Conservation (phyloP, 495 filamentous ascomycete genomes). For the Penicillium antarcticum region DNA sequence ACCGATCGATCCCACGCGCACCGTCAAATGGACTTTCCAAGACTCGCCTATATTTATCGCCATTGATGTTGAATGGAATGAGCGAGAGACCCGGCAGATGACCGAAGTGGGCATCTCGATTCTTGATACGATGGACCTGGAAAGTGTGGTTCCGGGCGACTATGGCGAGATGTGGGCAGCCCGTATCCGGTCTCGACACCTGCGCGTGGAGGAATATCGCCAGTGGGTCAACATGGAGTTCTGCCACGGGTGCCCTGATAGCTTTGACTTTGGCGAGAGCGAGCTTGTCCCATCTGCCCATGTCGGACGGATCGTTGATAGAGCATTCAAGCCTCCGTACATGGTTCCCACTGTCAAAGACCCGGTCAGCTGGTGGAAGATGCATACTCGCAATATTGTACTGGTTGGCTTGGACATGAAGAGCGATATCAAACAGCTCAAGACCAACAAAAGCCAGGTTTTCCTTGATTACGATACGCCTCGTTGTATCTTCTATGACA, state of each 20-base stretch:
- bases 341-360: neutral
- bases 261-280: slow-evolving; percentile 70
- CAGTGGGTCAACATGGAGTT: slow-evolving; percentile 61
- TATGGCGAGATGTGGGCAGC: slow-evolving; percentile 60
- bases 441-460: slow-evolving; percentile 49
- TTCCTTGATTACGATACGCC: slow-evolving; percentile 1
- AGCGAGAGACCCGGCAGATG: slow-evolving; percentile 56
- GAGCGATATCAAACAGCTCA: slow-evolving; percentile 65
- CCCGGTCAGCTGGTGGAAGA: neutral
- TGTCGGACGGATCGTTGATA: slow-evolving; percentile 37
- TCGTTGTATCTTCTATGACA: slow-evolving; percentile 45
- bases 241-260: slow-evolving; percentile 65
- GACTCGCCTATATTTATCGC: slow-evolving; percentile 66
- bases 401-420: slow-evolving; percentile 75
- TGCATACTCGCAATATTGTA: slow-evolving; percentile 56
- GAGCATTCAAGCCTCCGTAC: slow-evolving; percentile 50
- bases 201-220: slow-evolving; percentile 67
- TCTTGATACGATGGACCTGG: slow-evolving; percentile 67
- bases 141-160: slow-evolving; percentile 53
- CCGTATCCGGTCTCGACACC: slow-evolving; percentile 66
- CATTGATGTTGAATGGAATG: slow-evolving; percentile 80
- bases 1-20: slow-evolving; percentile 33
- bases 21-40: slow-evolving; percentile 46
- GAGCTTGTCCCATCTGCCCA: slow-evolving; percentile 42
- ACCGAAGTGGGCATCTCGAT: slow-evolving; percentile 85